Evolutionary conservation across 1,139 yeast species (phyloP).

Genomic region (Blastobotrys indianensis): DNA sequence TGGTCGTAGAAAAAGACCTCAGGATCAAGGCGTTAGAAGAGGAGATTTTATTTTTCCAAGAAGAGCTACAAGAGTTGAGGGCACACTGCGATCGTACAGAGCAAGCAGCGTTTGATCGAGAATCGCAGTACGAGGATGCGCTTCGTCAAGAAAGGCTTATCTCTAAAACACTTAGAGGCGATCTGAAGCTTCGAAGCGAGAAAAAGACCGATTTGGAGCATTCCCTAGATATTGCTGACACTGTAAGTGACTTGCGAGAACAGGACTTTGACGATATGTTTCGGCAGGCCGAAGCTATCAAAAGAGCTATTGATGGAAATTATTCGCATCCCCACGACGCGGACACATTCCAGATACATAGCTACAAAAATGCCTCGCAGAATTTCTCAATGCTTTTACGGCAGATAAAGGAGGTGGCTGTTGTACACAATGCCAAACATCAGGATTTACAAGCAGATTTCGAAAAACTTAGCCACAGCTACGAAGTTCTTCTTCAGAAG

Average conservation of each 20-base stretch:
- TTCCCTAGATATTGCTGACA: too few relatives aligned
- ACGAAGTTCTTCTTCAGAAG: constrained; percentile 6
- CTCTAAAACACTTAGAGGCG: too few relatives aligned
- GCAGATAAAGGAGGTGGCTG: constrained; percentile 15
- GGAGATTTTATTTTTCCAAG: constrained; percentile 12
- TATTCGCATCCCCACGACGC: too few relatives aligned
- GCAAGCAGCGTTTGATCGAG: constrained; percentile 3
- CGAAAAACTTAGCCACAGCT: constrained; percentile 6
- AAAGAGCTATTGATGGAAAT: constrained; percentile 1
- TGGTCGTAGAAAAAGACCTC: constrained; percentile 11
- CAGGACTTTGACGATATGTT: background rate
- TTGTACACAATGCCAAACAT: constrained; percentile 3
- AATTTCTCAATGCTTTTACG: constrained; percentile 8
- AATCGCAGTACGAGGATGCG: constrained; percentile 8
- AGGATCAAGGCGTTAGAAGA: constrained; percentile 13
- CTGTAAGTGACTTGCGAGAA: too few relatives aligned
- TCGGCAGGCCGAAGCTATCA: constrained; percentile 13
- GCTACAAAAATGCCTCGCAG: background rate
- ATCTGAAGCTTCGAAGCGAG: too few relatives aligned
- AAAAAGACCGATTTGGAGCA: background rate
- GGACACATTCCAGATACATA: background rate
- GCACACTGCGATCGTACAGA: constrained; percentile 11
- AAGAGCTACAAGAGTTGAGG: constrained; percentile 11
- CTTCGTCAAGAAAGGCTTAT: background rate
- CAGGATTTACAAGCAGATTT: constrained; percentile 10